Conservation (phyloP, 140 eudicot genomes). For the Cichorium intybus region DNA sequence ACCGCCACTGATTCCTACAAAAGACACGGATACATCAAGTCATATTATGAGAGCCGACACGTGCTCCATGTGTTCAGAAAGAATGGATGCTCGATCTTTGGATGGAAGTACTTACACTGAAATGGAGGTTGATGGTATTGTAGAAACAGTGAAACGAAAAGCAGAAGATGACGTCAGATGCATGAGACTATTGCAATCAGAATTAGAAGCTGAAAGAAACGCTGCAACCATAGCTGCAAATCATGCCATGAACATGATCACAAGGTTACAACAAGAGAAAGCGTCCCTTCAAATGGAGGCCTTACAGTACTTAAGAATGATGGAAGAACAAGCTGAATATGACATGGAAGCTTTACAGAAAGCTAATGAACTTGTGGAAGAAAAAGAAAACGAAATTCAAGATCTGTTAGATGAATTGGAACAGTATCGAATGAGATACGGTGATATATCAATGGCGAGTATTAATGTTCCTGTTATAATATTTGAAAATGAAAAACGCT, state of each 20-base stretch:
- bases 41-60: constrained; percentile 20
- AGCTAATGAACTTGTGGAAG: constrained; percentile 77
- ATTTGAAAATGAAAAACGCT: constrained; percentile 46
- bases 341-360: constrained; percentile 82
- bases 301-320: constrained; percentile 80
- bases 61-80: constrained; percentile 35
- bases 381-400: constrained; percentile 75
- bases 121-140: constrained; percentile 45
- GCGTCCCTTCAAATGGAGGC: constrained; percentile 88
- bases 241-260: constrained; percentile 97
- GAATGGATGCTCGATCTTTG: constrained; percentile 36
- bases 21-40: constrained; percentile 12
- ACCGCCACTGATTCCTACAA: neutral
- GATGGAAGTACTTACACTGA: constrained; percentile 47
- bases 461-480: constrained; percentile 10
- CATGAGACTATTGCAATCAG: constrained; percentile 52
- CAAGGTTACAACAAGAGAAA: constrained; percentile 87
- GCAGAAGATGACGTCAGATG: constrained; percentile 53
- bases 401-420: constrained; percentile 73
- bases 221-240: constrained; percentile 83
- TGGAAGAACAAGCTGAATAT: constrained; percentile 96
- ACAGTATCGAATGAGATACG: constrained; percentile 35
- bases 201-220: constrained; percentile 86
- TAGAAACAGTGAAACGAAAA: constrained; percentile 53
- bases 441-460: constrained; percentile 33